Percentiles rank a stretch among this genome's conserved stretches.
phyloP scores from a whole-genome alignment of 768 basidiomycete species.

The Butyriboletus loyo region DNA sequence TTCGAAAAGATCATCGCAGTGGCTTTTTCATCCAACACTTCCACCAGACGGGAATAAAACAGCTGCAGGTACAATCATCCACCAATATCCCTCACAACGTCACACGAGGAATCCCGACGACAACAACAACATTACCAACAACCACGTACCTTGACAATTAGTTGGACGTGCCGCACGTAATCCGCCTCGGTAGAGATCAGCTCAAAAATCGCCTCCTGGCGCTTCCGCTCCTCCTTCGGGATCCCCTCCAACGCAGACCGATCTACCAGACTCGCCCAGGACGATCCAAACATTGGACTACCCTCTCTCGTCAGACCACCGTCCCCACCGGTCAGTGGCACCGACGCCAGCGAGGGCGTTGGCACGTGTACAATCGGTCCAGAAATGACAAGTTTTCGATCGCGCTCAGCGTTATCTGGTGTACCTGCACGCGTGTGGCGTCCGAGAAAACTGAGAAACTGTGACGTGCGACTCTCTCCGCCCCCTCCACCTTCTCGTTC shows the following conservation, averaged over 20 bases:
- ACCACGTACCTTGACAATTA: constrained; percentile 77
- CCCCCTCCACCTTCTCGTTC: constrained; percentile 17
- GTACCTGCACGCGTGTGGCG: constrained; percentile 45
- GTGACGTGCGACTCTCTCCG: constrained; percentile 39
- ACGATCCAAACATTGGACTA: constrained; percentile 66
- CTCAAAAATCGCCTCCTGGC: constrained; percentile 97
- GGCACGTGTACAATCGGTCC: constrained; percentile 53
- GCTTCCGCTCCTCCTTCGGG: constrained; percentile 70
- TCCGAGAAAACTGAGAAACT: constrained; percentile 62
- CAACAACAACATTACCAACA: not conserved
- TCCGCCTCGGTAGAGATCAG: constrained; percentile 86
- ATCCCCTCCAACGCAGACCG: constrained; percentile 79
- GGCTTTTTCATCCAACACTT: constrained; percentile 70
- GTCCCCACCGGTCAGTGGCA: not conserved
- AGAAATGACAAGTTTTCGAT: constrained; percentile 57
- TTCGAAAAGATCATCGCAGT: constrained; percentile 87
- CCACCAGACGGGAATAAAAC: constrained; percentile 80
- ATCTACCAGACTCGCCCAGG: constrained; percentile 92
- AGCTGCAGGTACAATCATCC: constrained; percentile 41
- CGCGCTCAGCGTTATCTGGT: constrained; percentile 43
- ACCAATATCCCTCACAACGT: not conserved
- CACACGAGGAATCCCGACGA: too few species aligned
- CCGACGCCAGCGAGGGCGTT: constrained; percentile 14
- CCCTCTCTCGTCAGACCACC: constrained; percentile 37
- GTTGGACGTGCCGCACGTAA: constrained; percentile 88